Percentiles rank a stretch among this genome's conserved stretches.
These are phyloP conservation scores for Apostasia shenzhenica DNA, from an alignment of 106 monocot species.

Conservation along the genomic window DNA sequence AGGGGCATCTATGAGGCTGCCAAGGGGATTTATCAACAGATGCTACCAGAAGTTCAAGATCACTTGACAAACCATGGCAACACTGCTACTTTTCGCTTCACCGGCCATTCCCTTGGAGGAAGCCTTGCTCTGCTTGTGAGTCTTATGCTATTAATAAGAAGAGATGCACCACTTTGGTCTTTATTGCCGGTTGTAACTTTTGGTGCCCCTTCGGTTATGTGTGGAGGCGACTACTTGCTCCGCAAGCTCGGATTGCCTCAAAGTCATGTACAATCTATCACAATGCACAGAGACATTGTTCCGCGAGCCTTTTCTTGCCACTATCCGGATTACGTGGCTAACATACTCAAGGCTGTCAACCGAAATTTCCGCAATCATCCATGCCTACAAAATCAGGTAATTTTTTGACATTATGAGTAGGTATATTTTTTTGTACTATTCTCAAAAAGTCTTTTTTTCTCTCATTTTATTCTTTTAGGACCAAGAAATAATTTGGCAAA, in stretches of 20 bases:
- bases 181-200: constrained; percentile 77
- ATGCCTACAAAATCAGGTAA: constrained; percentile 76
- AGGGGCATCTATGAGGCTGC: constrained; percentile 95
- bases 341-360: constrained; percentile 77
- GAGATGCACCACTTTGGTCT: constrained; percentile 43
- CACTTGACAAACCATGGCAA: constrained; percentile 35
- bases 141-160: constrained; percentile 74
- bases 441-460: no score
- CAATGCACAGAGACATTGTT: constrained; percentile 83
- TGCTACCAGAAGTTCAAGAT: constrained; percentile 54
- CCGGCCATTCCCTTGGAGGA: constrained; percentile 89
- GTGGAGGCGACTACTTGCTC: constrained; percentile 73
- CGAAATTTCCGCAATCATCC: constrained; percentile 77
- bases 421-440: no score
- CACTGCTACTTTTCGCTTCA: constrained; percentile 62
- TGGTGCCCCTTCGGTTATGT: constrained; percentile 83
- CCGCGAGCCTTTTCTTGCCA: constrained; percentile 89
- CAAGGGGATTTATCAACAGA: constrained; percentile 74
- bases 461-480: no score
- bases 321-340: constrained; percentile 62
- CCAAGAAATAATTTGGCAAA: no score
- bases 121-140: constrained; percentile 63
- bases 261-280: constrained; percentile 63
- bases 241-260: constrained; percentile 49
- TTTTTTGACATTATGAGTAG: neutral